Evolutionary conservation across 331 rosid species (phyloP).

Genomic region (Erythrophleum ivorense): DNA sequence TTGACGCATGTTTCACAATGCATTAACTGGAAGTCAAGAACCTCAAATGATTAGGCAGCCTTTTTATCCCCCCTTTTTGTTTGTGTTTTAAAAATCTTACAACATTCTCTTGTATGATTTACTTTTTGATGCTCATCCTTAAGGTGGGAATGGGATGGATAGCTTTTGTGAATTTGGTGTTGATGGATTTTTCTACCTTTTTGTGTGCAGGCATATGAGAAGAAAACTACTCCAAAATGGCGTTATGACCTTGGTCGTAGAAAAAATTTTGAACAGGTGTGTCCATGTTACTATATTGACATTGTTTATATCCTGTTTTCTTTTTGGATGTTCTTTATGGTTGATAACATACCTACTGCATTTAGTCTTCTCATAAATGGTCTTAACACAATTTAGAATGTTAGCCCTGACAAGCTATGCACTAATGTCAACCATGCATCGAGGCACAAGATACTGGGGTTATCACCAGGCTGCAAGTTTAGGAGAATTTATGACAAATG

Average conservation of each 20-base stretch:
- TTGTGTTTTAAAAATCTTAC: slow-evolving; percentile 13
- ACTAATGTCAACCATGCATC: not conserved
- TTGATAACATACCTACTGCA: not conserved
- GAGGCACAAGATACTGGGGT: not conserved
- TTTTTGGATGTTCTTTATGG: slow-evolving; percentile 7
- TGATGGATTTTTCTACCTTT: slow-evolving; percentile 41
- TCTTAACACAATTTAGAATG: not conserved
- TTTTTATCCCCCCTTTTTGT: not conserved
- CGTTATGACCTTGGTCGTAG: slow-evolving; percentile 96
- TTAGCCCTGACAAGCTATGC: not conserved
- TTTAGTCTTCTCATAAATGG: slow-evolving; percentile 2
- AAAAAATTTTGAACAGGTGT: slow-evolving; percentile 95
- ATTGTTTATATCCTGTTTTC: slow-evolving; percentile 8
- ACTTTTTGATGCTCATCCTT: slow-evolving; percentile 20
- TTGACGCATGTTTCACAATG: slow-evolving; percentile 20
- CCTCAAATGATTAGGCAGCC: not conserved
- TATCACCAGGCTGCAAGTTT: not conserved
- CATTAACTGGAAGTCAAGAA: not conserved
- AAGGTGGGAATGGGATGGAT: slow-evolving; percentile 13
- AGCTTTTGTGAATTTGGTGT: slow-evolving; percentile 28
- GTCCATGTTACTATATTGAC: slow-evolving; percentile 28
- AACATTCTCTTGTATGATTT: not conserved
- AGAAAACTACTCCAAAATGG: slow-evolving; percentile 95
- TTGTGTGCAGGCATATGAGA: slow-evolving; percentile 88
- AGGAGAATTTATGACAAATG: too few species aligned